These are phyloP conservation scores for Quercus parvula DNA, from an alignment of 306 rosid genomes.

Conservation along the genomic window DNA sequence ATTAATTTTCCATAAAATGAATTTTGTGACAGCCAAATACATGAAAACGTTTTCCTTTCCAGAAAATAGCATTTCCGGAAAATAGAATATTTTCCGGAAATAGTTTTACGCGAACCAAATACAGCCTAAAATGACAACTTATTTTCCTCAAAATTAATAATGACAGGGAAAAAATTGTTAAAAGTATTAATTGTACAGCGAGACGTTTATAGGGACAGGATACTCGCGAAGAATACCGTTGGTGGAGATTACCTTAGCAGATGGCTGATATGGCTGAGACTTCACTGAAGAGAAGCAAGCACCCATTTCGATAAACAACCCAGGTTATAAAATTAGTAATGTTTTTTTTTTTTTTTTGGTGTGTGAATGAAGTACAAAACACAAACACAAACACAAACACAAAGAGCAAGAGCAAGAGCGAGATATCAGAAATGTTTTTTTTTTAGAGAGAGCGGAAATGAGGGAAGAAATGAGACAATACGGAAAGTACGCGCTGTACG, in stretches of 20 bases:
- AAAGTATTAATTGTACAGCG: no score
- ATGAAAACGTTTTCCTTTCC: no score
- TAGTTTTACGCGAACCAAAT: no score
- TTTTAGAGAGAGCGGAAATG: background rate
- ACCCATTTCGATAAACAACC: conserved; percentile 24
- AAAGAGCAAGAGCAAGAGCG: background rate
- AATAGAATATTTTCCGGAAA: no score
- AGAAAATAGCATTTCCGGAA: no score
- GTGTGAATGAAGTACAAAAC: background rate
- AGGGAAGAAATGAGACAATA: background rate
- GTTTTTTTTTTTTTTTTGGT: background rate
- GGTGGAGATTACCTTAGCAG: conserved; percentile 31
- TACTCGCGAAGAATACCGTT: conserved; percentile 27
- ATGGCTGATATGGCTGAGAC: background rate
- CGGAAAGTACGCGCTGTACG: no score
- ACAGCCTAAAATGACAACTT: no score
- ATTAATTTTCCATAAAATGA: no score
- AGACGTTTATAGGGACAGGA: conserved; percentile 22
- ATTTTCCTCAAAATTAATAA: no score
- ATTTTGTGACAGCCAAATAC: no score
- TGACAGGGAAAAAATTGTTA: no score
- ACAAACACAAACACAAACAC: background rate
- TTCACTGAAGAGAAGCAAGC: conserved; percentile 20
- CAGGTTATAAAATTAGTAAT: background rate
- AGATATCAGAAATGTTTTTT: background rate